phyloP scores from a whole-genome alignment of 2,329 filamentous ascomycete species.

The Colletotrichum karsti region DNA sequence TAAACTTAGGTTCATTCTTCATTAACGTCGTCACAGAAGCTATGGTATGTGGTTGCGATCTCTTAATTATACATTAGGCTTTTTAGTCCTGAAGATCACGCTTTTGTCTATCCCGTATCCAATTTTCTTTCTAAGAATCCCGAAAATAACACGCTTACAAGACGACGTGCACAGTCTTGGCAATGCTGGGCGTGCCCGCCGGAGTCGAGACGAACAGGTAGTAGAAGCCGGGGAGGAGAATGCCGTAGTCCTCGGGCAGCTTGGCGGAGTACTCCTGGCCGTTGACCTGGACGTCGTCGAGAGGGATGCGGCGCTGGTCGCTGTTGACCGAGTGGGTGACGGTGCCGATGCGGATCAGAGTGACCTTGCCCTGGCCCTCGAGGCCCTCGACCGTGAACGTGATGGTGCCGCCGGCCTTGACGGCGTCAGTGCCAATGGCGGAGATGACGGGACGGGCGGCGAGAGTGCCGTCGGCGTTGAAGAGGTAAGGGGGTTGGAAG shows the following conservation, averaged over 20 bases:
- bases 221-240: conserved; percentile 62
- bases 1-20: neutral
- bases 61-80: conserved; percentile 1
- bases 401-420: conserved; percentile 35
- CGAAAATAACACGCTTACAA: conserved; percentile 16
- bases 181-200: conserved; percentile 54
- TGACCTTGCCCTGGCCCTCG: conserved; percentile 38
- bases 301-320: conserved; percentile 62
- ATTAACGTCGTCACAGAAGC: conserved; percentile 1
- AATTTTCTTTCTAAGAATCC: neutral
- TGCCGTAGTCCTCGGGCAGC: conserved; percentile 56
- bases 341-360: conserved; percentile 57
- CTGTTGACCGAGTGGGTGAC: conserved; percentile 66
- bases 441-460: conserved; percentile 53
- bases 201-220: conserved; percentile 60
- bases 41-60: neutral
- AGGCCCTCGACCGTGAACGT: conserved; percentile 43
- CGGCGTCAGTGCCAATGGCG: conserved; percentile 34
- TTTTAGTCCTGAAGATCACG: neutral
- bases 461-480: conserved; percentile 49
- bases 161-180: conserved; percentile 46
- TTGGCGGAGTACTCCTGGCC: conserved; percentile 46
- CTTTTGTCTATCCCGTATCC: conserved; percentile 11
- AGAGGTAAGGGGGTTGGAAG: conserved; percentile 64
- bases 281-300: conserved; percentile 38